Conservation (phyloP, 345 rosid species). For the Salix exigua region DNA sequence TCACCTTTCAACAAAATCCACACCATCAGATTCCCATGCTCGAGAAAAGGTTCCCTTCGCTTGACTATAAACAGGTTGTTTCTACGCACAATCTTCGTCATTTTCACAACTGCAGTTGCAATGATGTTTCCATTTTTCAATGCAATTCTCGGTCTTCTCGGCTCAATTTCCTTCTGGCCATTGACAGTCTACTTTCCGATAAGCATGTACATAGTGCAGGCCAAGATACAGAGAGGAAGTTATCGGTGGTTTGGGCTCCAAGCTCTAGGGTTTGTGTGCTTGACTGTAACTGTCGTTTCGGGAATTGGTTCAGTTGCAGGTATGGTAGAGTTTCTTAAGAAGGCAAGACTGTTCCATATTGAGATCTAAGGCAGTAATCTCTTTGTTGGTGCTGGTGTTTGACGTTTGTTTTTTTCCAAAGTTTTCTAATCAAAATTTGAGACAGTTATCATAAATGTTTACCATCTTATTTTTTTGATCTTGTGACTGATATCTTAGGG, state of each 20-base stretch:
- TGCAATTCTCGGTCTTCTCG: conserved; percentile 16
- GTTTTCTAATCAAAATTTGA: no score
- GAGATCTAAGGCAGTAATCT: neutral
- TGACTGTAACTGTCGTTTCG: conserved; percentile 8
- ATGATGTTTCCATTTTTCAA: conserved; percentile 33
- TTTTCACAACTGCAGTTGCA: conserved; percentile 22
- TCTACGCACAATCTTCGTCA: conserved; percentile 18
- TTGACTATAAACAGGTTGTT: conserved; percentile 1
- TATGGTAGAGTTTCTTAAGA: conserved; percentile 15
- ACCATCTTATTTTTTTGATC: no score
- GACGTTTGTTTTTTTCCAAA: no score
- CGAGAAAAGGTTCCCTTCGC: neutral
- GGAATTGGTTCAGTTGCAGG: conserved; percentile 20
- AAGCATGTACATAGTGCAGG: conserved; percentile 13
- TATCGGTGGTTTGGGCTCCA: neutral
- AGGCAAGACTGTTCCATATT: conserved; percentile 15
- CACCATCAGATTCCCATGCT: conserved; percentile 10
- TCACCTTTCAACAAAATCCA: conserved; percentile 11
- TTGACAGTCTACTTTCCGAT: conserved; percentile 13
- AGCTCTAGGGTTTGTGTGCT: conserved; percentile 1
- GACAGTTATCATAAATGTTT: no score
- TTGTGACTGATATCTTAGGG: no score
- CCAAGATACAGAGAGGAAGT: conserved; percentile 15
- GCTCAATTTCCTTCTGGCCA: conserved; percentile 20
- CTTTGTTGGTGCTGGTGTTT: no score